phyloP scores from a whole-genome alignment of 2,329 filamentous ascomycete genomes.

The Aspergillus flavus region DNA sequence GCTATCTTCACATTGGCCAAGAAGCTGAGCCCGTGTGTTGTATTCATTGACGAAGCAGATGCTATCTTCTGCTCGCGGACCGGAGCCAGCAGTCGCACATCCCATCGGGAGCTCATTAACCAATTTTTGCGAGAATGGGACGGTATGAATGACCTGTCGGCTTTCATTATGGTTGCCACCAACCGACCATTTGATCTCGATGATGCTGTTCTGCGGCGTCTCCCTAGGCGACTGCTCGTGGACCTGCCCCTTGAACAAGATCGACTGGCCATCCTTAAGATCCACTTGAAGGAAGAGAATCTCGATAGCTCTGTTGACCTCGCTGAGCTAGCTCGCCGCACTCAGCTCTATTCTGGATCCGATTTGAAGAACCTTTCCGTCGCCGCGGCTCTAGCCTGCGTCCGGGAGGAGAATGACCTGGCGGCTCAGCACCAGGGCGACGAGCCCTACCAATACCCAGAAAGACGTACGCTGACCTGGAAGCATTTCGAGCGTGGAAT shows the following conservation, averaged over 20 bases:
- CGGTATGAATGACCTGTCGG: slow-evolving; percentile 77
- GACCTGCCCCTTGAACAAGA: slow-evolving; percentile 52
- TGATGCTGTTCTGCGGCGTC: slow-evolving; percentile 54
- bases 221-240: slow-evolving; percentile 52
- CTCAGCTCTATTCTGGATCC: slow-evolving; percentile 54
- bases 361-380: slow-evolving; percentile 56
- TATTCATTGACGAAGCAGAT: slow-evolving; percentile 97
- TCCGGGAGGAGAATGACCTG: slow-evolving; percentile 50
- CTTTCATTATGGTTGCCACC: slow-evolving; percentile 98
- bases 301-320: slow-evolving; percentile 47
- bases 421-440: slow-evolving; percentile 39
- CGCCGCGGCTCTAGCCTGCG: slow-evolving; percentile 52
- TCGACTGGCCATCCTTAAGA: slow-evolving; percentile 51
- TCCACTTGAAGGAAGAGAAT: slow-evolving; percentile 52
- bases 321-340: slow-evolving; percentile 46
- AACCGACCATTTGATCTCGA: slow-evolving; percentile 96
- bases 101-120: slow-evolving; percentile 88
- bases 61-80: slow-evolving; percentile 81
- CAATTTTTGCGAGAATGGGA: slow-evolving; percentile 98
- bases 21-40: slow-evolving; percentile 86
- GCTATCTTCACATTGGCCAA: slow-evolving; percentile 90
- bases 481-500: slow-evolving; percentile 84
- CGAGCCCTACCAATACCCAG: slow-evolving; percentile 63
- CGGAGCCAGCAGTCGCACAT: slow-evolving; percentile 63
- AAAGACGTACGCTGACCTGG: slow-evolving; percentile 65